Evolutionary conservation across 805 yeast species (phyloP).

Genomic region (Monosporozyma aerobia): DNA sequence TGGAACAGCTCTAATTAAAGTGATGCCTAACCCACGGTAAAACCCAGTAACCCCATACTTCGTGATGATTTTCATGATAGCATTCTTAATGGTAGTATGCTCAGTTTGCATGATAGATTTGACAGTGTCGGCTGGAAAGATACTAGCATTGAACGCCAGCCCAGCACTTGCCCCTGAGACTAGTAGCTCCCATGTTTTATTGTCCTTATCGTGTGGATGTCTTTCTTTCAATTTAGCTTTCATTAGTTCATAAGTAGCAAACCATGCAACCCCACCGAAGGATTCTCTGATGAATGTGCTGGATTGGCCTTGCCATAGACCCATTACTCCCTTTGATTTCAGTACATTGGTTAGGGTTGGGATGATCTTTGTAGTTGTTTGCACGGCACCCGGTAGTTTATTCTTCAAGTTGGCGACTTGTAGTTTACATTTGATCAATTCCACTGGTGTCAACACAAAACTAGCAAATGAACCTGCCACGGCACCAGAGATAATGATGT

Average conservation of each 20-base stretch:
- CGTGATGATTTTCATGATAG: slow-evolving; percentile 34
- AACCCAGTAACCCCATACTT: slow-evolving; percentile 61
- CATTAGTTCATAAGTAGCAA: slow-evolving; percentile 72
- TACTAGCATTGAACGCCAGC: slow-evolving; percentile 62
- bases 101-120: slow-evolving; percentile 69
- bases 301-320: slow-evolving; percentile 82
- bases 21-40: slow-evolving; percentile 79
- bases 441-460: slow-evolving; percentile 83
- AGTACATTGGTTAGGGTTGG: slow-evolving; percentile 37
- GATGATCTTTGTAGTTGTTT: slow-evolving; percentile 21
- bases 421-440: slow-evolving; percentile 75
- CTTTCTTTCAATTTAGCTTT: slow-evolving; percentile 27
- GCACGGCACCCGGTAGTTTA: slow-evolving; percentile 17
- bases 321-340: slow-evolving; percentile 47
- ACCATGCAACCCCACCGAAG: slow-evolving; percentile 91
- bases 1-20: slow-evolving; percentile 74
- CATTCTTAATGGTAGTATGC: slow-evolving; percentile 33
- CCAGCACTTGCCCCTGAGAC: slow-evolving; percentile 86
- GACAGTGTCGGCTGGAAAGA: slow-evolving; percentile 86
- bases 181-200: slow-evolving; percentile 46
- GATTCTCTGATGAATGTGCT: slow-evolving; percentile 77
- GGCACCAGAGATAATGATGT: slow-evolving; percentile 62
- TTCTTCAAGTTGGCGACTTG: slow-evolving; percentile 47
- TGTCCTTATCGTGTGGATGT: slow-evolving; percentile 16
- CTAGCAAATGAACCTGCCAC: slow-evolving; percentile 77